These are phyloP conservation scores for Beauveria pseudobassiana DNA, from an alignment of 2,329 filamentous ascomycete species.

Conservation along the genomic window DNA sequence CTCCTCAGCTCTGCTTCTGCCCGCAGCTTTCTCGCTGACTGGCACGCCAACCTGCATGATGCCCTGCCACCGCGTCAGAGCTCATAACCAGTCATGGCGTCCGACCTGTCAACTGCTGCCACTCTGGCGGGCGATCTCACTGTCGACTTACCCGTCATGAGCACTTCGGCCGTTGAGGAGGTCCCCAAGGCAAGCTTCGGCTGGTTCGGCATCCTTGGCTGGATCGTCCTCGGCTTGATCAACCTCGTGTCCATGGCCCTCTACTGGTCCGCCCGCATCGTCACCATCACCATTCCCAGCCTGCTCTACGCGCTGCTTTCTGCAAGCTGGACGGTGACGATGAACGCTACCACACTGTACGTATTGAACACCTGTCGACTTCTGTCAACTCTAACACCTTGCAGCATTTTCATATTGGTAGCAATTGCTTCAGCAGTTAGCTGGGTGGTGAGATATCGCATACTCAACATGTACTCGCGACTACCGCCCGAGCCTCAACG, in stretches of 20 bases:
- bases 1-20: background rate
- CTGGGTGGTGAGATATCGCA: constrained; percentile 92
- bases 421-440: constrained; percentile 76
- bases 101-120: constrained; percentile 31
- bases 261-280: constrained; percentile 78
- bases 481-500: constrained; percentile 90
- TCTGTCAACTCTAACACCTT: constrained; percentile 12
- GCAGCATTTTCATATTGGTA: constrained; percentile 66
- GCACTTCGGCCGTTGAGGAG: constrained; percentile 25
- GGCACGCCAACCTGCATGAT: constrained; percentile 25
- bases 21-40: background rate
- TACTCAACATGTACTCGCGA: constrained; percentile 93
- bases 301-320: constrained; percentile 86
- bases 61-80: constrained; percentile 25
- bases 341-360: constrained; percentile 96
- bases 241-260: constrained; percentile 50
- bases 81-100: constrained; percentile 32
- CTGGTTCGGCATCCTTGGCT: constrained; percentile 51
- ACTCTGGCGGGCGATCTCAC: constrained; percentile 24
- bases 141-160: constrained; percentile 30
- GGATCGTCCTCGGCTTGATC: constrained; percentile 46
- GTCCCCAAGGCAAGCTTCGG: constrained; percentile 35
- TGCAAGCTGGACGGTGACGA: constrained; percentile 89
- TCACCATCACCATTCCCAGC: constrained; percentile 82
- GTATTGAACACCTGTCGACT: constrained; percentile 19